Base-by-base conservation (phyloP, 805 yeast species). In the Isabelozyma rhagii region DNA sequence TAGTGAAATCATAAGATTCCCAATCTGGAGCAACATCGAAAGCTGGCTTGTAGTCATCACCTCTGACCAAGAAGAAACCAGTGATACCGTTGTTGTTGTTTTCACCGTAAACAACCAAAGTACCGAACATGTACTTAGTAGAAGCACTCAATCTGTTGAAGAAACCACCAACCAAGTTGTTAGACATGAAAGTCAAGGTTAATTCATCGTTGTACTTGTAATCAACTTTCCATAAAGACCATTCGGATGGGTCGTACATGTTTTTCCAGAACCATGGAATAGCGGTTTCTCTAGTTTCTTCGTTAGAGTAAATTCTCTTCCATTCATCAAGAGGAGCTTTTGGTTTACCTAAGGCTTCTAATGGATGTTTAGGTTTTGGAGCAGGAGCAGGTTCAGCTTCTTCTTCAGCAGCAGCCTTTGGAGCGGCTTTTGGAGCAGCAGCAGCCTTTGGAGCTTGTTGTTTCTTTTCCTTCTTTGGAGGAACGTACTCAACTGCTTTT, bases 1-100 rank as follows among this genome's bases (percentile, higher is more conserved):
- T 85, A 68, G 83, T 76, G 87, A 82, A 90, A 52, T 70, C 68
- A 79, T 89, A 93, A 45, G 97, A 89, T 79, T 93, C 98, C 96
- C 96, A 91, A 78, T 94, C 99, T 74, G 99, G 97, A 68, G 98
- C 99, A 72, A 94, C 98, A 58, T 93, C 88, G 68, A 93, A 90
- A 56, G 97, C 99, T 72, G 97, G 96, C 50, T 62, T 81, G 68
- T 63, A 76, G 55, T 93, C 97, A 76, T 93, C 89, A 65, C 99
- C 99, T 80, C 98, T 91, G 67, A 93, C 85, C 67, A 94, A 75
- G 82, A 93, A 86, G 68, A 87, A 96, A 80, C 97, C 97, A 62
- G 89, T 78, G 70, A 93, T 92, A 80, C 97, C 98, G 78, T 93
- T 93, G 86, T 86, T 80, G 87, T 91, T 93, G 91, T 91, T 90